Evolutionary conservation across 371 early-diverging fungal genomes (phyloP).

Genomic region (Mucor velutinosus): DNA sequence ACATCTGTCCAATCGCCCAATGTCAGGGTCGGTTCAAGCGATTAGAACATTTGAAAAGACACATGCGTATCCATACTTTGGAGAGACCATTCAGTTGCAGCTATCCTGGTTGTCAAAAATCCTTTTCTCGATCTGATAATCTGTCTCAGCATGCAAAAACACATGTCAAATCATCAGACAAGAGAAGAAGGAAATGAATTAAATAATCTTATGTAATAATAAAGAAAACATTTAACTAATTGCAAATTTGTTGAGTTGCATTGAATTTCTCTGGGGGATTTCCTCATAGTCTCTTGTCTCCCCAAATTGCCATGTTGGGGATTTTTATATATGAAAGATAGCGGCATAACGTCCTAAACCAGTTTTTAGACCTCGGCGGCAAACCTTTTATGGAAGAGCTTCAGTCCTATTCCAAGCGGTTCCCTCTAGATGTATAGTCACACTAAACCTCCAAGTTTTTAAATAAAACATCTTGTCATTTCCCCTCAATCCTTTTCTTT

Average conservation of each 20-base stretch:
- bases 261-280: constrained; percentile 4
- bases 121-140: constrained; percentile 81
- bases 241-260: constrained; percentile 2
- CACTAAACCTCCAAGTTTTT: constrained; percentile 5
- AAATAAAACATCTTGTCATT: constrained; percentile 7
- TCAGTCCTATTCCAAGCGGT: neutral
- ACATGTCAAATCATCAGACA: constrained; percentile 51
- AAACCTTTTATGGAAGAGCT: constrained; percentile 21
- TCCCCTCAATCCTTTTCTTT: constrained; percentile 9
- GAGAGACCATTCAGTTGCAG: constrained; percentile 78
- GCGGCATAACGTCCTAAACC: constrained; percentile 22
- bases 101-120: constrained; percentile 71
- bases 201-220: constrained; percentile 22
- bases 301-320: constrained; percentile 18
- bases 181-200: constrained; percentile 22
- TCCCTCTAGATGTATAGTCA: constrained; percentile 6
- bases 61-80: constrained; percentile 84
- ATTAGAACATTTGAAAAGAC: constrained; percentile 89
- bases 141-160: constrained; percentile 66
- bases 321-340: neutral
- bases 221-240: constrained; percentile 50
- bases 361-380: constrained; percentile 33
- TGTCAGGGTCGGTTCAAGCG: constrained; percentile 75
- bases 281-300: constrained; percentile 5
- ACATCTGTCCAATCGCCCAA: constrained; percentile 53